Percentiles rank a stretch among this genome's conserved stretches.
Conservation (phyloP, 139 green algal genomes). For the Micractinium sp. region DNA sequence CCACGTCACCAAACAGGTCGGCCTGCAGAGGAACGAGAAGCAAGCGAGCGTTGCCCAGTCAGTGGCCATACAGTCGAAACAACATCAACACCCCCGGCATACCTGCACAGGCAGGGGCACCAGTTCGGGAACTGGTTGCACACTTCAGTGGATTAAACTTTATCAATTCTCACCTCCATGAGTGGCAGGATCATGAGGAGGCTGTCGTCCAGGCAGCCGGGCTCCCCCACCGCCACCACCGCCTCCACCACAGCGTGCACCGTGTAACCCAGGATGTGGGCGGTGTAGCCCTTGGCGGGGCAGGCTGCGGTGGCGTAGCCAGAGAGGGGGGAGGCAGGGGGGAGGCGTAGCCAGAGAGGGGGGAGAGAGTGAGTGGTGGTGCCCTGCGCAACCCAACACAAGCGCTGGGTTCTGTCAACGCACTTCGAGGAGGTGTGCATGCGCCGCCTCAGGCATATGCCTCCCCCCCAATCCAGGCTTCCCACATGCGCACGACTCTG, state of each 20-base stretch:
- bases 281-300: conserved; percentile 75
- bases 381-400: background rate
- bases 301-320: conserved; percentile 40
- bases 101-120: background rate
- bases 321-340: background rate
- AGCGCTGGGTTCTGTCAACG: too few species aligned
- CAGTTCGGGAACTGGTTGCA: background rate
- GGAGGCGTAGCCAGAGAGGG: background rate
- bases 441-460: too few species aligned
- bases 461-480: too few species aligned
- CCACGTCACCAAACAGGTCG: conserved; percentile 81
- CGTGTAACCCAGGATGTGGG: conserved; percentile 92
- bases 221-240: conserved; percentile 29
- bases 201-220: conserved; percentile 67
- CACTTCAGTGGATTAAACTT: background rate
- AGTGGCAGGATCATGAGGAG: conserved; percentile 73
- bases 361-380: background rate
- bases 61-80: too few species aligned
- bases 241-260: conserved; percentile 79
- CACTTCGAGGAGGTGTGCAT: too few species aligned
- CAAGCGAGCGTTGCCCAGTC: background rate
- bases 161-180: conserved; percentile 73
- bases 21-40: conserved; percentile 38
- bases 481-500: too few species aligned
- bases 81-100: too few species aligned